Conservation (phyloP, 2,329 filamentous ascomycete species). For the Myriangium duriaei region DNA sequence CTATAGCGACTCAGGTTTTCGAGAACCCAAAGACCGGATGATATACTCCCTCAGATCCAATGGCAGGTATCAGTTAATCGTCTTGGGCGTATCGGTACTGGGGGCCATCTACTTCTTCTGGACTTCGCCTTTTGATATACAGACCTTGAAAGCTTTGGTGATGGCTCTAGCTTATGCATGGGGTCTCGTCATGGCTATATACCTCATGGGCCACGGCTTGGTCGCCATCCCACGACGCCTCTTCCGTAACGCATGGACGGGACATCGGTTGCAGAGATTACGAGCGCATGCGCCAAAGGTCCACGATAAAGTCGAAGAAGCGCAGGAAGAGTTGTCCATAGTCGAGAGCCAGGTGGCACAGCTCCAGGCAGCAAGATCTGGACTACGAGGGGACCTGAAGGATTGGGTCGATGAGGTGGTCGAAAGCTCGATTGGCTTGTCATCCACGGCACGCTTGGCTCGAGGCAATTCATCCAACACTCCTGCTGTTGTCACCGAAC, state of each 20-base stretch:
- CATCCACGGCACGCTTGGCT: constrained; percentile 25
- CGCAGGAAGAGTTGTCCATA: constrained; percentile 65
- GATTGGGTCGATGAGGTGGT: constrained; percentile 95
- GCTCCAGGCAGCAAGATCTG: constrained; percentile 67
- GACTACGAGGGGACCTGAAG: constrained; percentile 59
- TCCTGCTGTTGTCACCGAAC: constrained; percentile 78
- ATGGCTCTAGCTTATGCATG: constrained; percentile 95
- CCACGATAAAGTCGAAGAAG: constrained; percentile 79
- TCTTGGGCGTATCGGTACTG: constrained; percentile 55
- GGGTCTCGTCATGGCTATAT: constrained; percentile 83
- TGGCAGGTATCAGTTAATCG: constrained; percentile 73
- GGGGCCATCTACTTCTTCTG: constrained; percentile 76
- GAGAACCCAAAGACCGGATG: constrained; percentile 68
- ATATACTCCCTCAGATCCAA: constrained; percentile 79
- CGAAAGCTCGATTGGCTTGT: constrained; percentile 54
- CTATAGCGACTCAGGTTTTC: constrained; percentile 87
- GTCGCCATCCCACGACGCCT: constrained; percentile 79
- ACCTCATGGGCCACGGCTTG: constrained; percentile 92
- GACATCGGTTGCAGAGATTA: constrained; percentile 58
- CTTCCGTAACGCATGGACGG: constrained; percentile 67
- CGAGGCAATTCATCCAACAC: constrained; percentile 26
- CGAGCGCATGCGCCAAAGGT: constrained; percentile 68
- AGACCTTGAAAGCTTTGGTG: constrained; percentile 64
- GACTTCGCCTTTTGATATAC: constrained; percentile 50
- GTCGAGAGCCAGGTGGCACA: constrained; percentile 71